A percentile compares a stretch with the other conserved stretches of the same genome.
phyloP scores from a whole-genome alignment of 2,329 filamentous ascomycete genomes.

The Verticillium nubilum region DNA sequence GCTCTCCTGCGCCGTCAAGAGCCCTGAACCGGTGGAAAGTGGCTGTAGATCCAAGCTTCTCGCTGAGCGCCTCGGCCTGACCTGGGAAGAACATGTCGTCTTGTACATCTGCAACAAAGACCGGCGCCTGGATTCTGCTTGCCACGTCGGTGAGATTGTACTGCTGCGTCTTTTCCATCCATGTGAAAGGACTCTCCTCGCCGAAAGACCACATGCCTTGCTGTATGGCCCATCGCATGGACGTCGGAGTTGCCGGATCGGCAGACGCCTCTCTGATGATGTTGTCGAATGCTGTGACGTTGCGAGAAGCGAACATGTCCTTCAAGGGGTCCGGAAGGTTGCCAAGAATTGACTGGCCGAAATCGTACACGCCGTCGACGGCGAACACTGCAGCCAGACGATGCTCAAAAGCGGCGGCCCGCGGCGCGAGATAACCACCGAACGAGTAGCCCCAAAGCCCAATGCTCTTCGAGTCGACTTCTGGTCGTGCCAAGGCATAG shows the following conservation, averaged over 20 bases:
- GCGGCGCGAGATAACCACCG: constrained; percentile 31
- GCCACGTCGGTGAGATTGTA: constrained; percentile 12
- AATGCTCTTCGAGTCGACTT: constrained; percentile 25
- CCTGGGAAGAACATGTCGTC: constrained; percentile 13
- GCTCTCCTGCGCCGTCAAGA: neutral
- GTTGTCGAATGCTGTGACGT: neutral
- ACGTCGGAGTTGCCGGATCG: constrained; percentile 13
- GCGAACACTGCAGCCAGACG: constrained; percentile 31
- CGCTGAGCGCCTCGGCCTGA: constrained; percentile 5
- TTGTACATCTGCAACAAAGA: constrained; percentile 14
- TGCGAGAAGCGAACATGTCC: neutral
- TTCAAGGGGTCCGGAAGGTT: constrained; percentile 8
- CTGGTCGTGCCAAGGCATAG: constrained; percentile 18
- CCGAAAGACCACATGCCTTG: constrained; percentile 27
- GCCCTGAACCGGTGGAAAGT: neutral
- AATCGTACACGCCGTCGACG: constrained; percentile 31
- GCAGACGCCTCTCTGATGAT: constrained; percentile 7
- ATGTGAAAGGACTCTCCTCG: constrained; percentile 20
- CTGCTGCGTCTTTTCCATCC: constrained; percentile 9
- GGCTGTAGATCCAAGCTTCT: constrained; percentile 11
- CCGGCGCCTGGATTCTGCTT: constrained; percentile 15
- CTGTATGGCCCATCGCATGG: constrained; percentile 20
- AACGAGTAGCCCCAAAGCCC: constrained; percentile 35
- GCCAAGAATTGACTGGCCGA: constrained; percentile 5
- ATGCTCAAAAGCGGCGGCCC: constrained; percentile 37